A percentile compares a stretch with the other conserved stretches of the same genome.
phyloP scores from a whole-genome alignment of 2,329 filamentous ascomycete genomes.

The Colletotrichum endophyticum region DNA sequence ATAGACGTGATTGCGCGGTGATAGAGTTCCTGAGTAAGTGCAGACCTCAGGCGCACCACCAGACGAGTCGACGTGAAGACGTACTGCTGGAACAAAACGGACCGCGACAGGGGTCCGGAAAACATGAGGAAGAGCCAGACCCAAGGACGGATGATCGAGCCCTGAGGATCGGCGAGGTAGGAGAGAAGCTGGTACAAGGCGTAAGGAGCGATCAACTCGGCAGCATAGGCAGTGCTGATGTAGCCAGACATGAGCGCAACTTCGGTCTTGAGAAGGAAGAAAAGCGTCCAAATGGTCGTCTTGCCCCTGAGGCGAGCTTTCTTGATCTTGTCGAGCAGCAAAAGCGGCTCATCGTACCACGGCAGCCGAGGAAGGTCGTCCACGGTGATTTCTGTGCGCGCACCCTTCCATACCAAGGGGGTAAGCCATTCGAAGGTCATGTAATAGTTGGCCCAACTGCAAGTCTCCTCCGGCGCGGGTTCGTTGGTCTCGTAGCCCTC shows the following conservation, averaged over 20 bases:
- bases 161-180: constrained; percentile 52
- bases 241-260: constrained; percentile 50
- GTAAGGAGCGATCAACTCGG: constrained; percentile 58
- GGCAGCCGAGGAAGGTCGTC: constrained; percentile 53
- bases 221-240: constrained; percentile 37
- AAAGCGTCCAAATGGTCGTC: constrained; percentile 49
- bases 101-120: constrained; percentile 51
- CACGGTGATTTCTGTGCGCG: constrained; percentile 47
- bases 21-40: constrained; percentile 64
- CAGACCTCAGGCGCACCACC: constrained; percentile 60
- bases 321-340: constrained; percentile 49
- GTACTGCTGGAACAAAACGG: constrained; percentile 60
- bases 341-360: constrained; percentile 60
- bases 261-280: constrained; percentile 47
- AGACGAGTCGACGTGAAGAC: constrained; percentile 62
- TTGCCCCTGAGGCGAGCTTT: constrained; percentile 46
- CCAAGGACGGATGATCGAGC: constrained; percentile 51
- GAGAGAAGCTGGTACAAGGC: constrained; percentile 58
- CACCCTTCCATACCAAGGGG: constrained; percentile 52
- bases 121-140: constrained; percentile 61
- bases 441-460: constrained; percentile 58
- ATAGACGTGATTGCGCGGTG: constrained; percentile 59
- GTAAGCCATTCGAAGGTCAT: constrained; percentile 57
- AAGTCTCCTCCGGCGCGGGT: constrained; percentile 56
- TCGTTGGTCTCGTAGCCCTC: constrained; percentile 37